Evolutionary conservation across 129 eudicot genomes (phyloP).

Genomic region (Escallonia herrerae): DNA sequence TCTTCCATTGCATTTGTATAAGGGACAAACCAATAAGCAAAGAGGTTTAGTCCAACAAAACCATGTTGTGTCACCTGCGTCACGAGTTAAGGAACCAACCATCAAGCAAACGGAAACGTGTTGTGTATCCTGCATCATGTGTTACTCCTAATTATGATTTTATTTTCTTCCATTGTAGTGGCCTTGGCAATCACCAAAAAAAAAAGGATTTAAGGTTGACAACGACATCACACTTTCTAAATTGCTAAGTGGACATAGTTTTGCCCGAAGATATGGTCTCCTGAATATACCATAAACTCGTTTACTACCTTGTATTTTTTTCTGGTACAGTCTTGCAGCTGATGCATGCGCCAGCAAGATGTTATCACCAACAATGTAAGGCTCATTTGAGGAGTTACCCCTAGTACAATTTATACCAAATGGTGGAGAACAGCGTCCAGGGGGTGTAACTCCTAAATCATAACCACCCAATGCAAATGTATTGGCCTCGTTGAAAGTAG

Average conservation of each 20-base stretch:
- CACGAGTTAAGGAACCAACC: conserved; percentile 5
- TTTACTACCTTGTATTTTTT: conserved; percentile 75
- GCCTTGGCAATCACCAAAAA: neutral
- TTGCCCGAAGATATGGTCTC: too few relatives aligned
- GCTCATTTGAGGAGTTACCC: conserved; percentile 55
- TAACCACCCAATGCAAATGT: conserved; percentile 36
- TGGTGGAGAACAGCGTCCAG: conserved; percentile 46
- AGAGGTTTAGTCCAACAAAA: conserved; percentile 45
- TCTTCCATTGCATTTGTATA: conserved; percentile 29
- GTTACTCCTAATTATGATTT: neutral
- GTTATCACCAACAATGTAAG: conserved; percentile 59
- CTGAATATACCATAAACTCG: too few relatives aligned
- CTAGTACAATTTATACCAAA: conserved; percentile 28
- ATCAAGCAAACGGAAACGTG: conserved; percentile 21
- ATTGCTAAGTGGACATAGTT: too few relatives aligned
- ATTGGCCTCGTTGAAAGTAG: conserved; percentile 63
- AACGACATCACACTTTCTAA: neutral
- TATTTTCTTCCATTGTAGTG: too few relatives aligned
- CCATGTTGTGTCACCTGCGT: conserved; percentile 64
- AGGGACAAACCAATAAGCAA: conserved; percentile 30
- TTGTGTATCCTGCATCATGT: conserved; percentile 30
- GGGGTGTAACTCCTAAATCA: conserved; percentile 37
- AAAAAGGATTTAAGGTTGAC: neutral
- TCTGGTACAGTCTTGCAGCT: conserved; percentile 31
- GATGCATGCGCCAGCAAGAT: conserved; percentile 69